These are phyloP conservation scores for Pythium biforme DNA, from an alignment of 352 stramenopile genomes.

Conservation along the genomic window DNA sequence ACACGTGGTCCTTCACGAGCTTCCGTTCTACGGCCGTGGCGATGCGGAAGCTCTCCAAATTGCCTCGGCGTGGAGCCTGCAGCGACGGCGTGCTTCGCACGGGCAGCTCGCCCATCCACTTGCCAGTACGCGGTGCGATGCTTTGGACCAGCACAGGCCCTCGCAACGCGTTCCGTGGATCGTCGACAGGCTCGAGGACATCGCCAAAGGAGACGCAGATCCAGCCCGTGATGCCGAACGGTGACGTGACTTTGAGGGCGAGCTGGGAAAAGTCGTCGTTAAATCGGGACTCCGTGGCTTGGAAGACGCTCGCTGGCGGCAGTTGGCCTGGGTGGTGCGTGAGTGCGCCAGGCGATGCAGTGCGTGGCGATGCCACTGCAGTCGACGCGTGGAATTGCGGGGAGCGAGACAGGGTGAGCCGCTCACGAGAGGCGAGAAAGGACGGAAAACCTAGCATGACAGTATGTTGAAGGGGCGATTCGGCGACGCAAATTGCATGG, in stretches of 20 bases:
- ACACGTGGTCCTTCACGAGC: constrained; percentile 76
- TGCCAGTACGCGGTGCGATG: constrained; percentile 49
- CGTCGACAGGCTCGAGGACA: constrained; percentile 50
- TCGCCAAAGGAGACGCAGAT: constrained; percentile 62
- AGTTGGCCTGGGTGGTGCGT: constrained; percentile 45
- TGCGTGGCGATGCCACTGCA: no score
- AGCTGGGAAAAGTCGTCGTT: constrained; percentile 73
- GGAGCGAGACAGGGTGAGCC: constrained; percentile 45
- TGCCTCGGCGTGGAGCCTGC: constrained; percentile 50
- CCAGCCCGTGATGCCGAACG: constrained; percentile 63
- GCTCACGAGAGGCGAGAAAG: constrained; percentile 54
- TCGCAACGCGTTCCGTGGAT: constrained; percentile 32
- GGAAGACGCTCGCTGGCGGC: constrained; percentile 61
- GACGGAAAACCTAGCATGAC: constrained; percentile 47
- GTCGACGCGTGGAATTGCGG: no score
- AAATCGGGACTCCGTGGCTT: constrained; percentile 63
- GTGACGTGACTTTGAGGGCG: constrained; percentile 61
- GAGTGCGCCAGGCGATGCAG: no score
- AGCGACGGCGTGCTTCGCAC: constrained; percentile 62
- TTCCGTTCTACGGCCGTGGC: constrained; percentile 61
- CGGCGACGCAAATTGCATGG: no score
- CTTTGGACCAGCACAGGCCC: constrained; percentile 64
- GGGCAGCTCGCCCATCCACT: constrained; percentile 61
- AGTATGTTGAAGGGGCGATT: no score
- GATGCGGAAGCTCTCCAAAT: constrained; percentile 54